Percentiles rank a stretch among this genome's conserved stretches.
Conservation (phyloP, 2,329 filamentous ascomycete genomes). For the Pseudogymnoascus sp. region DNA sequence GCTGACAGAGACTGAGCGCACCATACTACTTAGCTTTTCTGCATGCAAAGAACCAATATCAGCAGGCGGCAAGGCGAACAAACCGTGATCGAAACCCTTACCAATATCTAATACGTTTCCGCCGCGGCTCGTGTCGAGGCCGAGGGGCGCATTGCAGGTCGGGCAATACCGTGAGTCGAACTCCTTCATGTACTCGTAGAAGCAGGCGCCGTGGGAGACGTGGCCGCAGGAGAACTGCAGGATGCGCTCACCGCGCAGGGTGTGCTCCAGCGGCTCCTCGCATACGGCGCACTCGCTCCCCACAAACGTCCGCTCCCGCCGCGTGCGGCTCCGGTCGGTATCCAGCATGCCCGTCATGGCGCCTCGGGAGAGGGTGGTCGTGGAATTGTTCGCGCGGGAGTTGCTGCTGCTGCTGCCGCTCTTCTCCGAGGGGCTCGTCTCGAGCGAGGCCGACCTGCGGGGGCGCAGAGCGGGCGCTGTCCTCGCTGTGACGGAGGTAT, state of each 20-base stretch:
- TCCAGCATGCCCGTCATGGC: conserved; percentile 59
- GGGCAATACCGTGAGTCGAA: conserved; percentile 92
- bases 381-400: background rate
- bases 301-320: conserved; percentile 89
- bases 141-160: conserved; percentile 82
- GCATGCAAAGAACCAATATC: conserved; percentile 17
- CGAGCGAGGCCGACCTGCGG: background rate
- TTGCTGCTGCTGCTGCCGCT: background rate
- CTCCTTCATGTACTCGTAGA: conserved; percentile 96
- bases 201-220: conserved; percentile 95
- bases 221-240: conserved; percentile 95
- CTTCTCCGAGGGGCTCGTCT: background rate
- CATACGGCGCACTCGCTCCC: conserved; percentile 92
- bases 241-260: conserved; percentile 83
- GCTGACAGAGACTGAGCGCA: conserved; percentile 66
- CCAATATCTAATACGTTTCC: conserved; percentile 90
- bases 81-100: conserved; percentile 35
- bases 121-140: conserved; percentile 83
- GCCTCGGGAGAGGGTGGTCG: conserved; percentile 13
- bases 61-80: conserved; percentile 22
- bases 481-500: background rate
- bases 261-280: conserved; percentile 94
- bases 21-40: conserved; percentile 94
- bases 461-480: background rate
- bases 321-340: conserved; percentile 66